phyloP scores from a whole-genome alignment of 257 asterid species.

The Capsicum chinense region DNA sequence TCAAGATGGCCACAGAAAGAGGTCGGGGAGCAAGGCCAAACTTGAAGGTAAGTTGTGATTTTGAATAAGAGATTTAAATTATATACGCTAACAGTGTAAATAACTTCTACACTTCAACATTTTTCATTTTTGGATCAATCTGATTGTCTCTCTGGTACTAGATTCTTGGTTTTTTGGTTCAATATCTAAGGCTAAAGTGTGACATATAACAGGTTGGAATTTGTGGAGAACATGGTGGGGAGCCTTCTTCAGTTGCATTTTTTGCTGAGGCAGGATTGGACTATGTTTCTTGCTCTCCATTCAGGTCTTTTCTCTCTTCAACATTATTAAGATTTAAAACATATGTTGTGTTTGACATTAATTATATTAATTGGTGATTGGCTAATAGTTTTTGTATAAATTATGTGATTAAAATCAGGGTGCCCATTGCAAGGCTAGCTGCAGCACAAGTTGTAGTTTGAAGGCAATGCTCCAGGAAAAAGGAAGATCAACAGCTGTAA shows the following conservation, averaged over 20 bases:
- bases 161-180: background rate
- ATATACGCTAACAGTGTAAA: background rate
- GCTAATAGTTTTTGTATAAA: background rate
- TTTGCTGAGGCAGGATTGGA: constrained; percentile 90
- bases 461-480: background rate
- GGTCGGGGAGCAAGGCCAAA: constrained; percentile 93
- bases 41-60: constrained; percentile 65
- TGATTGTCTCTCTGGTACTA: background rate
- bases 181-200: background rate
- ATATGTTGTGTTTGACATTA: background rate
- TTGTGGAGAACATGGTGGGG: constrained; percentile 98
- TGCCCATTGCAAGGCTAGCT: constrained; percentile 98
- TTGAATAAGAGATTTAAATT: background rate
- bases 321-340: background rate
- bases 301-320: constrained; percentile 51
- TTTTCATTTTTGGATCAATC: background rate
- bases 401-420: constrained; percentile 45
- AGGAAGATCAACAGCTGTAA: constrained; percentile 37
- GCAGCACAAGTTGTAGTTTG: constrained; percentile 86
- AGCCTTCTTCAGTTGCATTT: constrained; percentile 94
- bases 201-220: constrained; percentile 68
- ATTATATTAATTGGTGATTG: background rate
- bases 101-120: background rate
- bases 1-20: constrained; percentile 85
- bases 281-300: constrained; percentile 96